A percentile compares a stretch with the other conserved stretches of the same genome.
Evolutionary conservation across 495 filamentous ascomycete genomes (phyloP).

Genomic region (Talaromyces stipitatus): DNA sequence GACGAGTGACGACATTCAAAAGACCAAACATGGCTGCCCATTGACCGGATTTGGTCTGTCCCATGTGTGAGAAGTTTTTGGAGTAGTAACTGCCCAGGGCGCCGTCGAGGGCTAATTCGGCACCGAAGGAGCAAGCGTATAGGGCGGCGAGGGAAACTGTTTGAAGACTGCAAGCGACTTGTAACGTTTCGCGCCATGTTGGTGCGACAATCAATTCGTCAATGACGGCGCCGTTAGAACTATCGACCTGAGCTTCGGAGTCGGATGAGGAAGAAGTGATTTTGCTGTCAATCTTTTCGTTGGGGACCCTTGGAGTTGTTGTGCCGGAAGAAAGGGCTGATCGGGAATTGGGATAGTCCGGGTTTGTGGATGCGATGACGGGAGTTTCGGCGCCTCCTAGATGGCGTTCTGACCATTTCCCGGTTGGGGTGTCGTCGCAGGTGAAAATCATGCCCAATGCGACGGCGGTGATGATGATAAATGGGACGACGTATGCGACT

Average conservation of each 20-base stretch:
- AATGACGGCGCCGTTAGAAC: conserved; percentile 41
- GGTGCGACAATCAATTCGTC: conserved; percentile 58
- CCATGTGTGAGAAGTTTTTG: conserved; percentile 65
- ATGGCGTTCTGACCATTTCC: conserved; percentile 72
- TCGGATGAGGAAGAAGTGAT: background rate
- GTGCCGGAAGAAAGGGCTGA: conserved; percentile 28
- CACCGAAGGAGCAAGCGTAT: conserved; percentile 85
- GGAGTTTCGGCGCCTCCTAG: conserved; percentile 13
- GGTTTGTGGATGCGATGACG: background rate
- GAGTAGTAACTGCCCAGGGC: conserved; percentile 74
- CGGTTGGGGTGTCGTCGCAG: conserved; percentile 79
- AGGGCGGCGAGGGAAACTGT: conserved; percentile 57
- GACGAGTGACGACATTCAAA: conserved; percentile 70
- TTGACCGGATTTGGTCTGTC: conserved; percentile 62
- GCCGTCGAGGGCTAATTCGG: conserved; percentile 79
- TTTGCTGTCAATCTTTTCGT: conserved; percentile 1
- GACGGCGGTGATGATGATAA: conserved; percentile 60
- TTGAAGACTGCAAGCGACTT: conserved; percentile 56
- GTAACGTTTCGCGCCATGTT: conserved; percentile 48
- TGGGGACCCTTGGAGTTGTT: background rate
- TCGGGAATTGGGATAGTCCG: background rate
- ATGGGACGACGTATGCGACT: conserved; percentile 75
- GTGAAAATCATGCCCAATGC: conserved; percentile 64
- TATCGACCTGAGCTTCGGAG: conserved; percentile 35
- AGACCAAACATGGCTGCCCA: conserved; percentile 93